Evolutionary conservation across 2,329 filamentous ascomycete species (phyloP), one percentile per base, ranked within the genome.

Genomic region (Epichloe sylvatica): DNA sequence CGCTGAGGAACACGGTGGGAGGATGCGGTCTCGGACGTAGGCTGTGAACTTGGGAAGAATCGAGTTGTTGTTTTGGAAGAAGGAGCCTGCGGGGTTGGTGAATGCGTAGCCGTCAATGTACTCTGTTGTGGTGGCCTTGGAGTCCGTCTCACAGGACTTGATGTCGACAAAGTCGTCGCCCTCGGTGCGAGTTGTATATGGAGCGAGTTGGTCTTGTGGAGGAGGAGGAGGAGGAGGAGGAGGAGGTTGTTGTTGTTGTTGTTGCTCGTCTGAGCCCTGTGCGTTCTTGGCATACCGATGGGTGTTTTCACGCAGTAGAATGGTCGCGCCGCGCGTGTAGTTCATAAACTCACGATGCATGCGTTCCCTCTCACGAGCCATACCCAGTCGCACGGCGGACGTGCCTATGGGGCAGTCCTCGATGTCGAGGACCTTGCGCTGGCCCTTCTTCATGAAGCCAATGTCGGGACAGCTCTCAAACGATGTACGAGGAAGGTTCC

Each of bases 41-140:
- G 80, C 76, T 13, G 89, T 94, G 68, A 97, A 94, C 15, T 73
- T 70, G 33, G 86, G 81, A 23, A 98, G 82, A 67, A 98, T 97
- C 49, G 89, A 94, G 73, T 97, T 97, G 77, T 98, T 98, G 75
- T 98, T 98, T 64, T 98, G 92, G 78, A 98, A 98, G 72, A 98
- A 98, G 47, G 87, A 81, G 52, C 90, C 90, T 11, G 92, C 92
- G 3, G 86, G 87, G 70, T 94, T 97, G 64, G 83, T 83, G 70
- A 98, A 95, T 61, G 82, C 73, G 70, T 84, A 92, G 65, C 81
- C 70, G 61, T 84, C 87, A 54, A 98, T 78, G 68, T 94, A 96
- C 67, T 98, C 92, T 33, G 85, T 90, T 3, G 86, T 83, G 46
- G 76, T 85, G 55, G 78, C 84, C 56, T 91, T 94, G 64, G 81